These are phyloP conservation scores for Citrus inodora DNA, from an alignment of 345 rosid genomes.

Conservation along the genomic window DNA sequence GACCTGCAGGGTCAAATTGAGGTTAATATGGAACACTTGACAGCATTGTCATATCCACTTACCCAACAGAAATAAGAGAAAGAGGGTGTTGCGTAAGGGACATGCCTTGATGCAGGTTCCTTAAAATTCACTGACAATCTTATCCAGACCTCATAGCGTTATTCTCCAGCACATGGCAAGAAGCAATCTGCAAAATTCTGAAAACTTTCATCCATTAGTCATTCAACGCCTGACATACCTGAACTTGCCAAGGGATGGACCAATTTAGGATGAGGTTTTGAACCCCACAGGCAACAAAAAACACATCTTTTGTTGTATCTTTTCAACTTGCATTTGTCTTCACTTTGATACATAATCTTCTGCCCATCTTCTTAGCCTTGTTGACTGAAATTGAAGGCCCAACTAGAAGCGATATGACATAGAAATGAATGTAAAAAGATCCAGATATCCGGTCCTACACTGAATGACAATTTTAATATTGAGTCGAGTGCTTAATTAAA, in stretches of 20 bases:
- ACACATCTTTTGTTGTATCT: conserved; percentile 14
- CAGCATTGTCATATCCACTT: not conserved
- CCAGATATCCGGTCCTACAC: not conserved
- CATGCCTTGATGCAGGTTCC: conserved; percentile 15
- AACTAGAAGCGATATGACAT: conserved; percentile 1
- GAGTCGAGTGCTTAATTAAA: not conserved
- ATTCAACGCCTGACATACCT: conserved; percentile 17
- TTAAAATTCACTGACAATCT: conserved; percentile 20
- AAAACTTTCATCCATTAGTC: conserved; percentile 3
- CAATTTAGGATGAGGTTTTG: conserved; percentile 19
- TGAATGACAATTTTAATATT: not conserved
- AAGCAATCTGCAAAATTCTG: conserved; percentile 8
- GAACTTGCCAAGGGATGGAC: conserved; percentile 9
- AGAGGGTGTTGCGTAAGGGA: conserved; percentile 1
- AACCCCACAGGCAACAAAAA: conserved; percentile 21
- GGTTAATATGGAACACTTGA: conserved; percentile 4
- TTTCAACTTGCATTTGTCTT: conserved; percentile 24
- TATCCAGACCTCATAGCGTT: conserved; percentile 23
- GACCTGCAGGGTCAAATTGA: conserved; percentile 15
- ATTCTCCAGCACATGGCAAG: conserved; percentile 20
- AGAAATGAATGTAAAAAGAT: not conserved
- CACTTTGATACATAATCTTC: conserved; percentile 21
- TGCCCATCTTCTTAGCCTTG: conserved; percentile 17
- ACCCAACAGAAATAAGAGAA: not conserved
- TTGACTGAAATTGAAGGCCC: conserved; percentile 12